Evolutionary conservation across 352 stramenopile species (phyloP), one percentile per base, ranked within the genome.

Genomic region (Phytophthora hybrid): DNA sequence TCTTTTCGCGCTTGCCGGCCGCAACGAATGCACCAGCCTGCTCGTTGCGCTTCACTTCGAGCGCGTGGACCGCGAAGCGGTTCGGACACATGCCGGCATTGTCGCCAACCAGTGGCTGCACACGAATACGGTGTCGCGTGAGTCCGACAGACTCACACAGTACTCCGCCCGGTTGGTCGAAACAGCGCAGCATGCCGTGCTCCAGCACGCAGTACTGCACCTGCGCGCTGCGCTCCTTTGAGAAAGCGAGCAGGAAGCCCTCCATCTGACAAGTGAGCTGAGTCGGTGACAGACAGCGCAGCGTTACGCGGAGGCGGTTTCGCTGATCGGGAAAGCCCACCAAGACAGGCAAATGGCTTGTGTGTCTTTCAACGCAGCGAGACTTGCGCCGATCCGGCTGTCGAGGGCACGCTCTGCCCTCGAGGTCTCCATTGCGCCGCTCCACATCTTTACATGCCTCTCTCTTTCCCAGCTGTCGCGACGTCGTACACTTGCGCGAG

Each of bases 131-230:
- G 61, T 94, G 85, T 19, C 84, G 78, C 61, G 88, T 93, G 53
- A 94, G 85, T 61, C 72, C 76, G 18, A 94, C 65, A 23, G 75
- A 77, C 31, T 82, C 78, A 39, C 81, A 59, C 14, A 82, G 52
- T 23, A 32, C 64, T 66, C 81, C 84, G 32, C 78, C 74, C n/a
- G 74, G 77, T 13, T 71, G 60, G 54, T 85, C 76, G 53, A 81
- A 87, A 69, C 75, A 92, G 54, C 74, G 70, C 53, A 95, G 66
- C 71, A 82, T 71, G n/a, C 86, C 88, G 51, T 87, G 74, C 71
- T 93, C 86, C 53, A 95, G 75, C 62, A 91, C 83, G 57, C 86
- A 91, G 73, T 90, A 95, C 54, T 88, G 83, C 61, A 86, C 78
- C 66, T 84, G 66, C 26, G 76, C 67, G 31, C 68, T 74, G 21